Evolutionary conservation across 169 alveolate genomes (phyloP), one percentile per base, ranked within the genome.

Genomic region (Eimeria necatrix): DNA sequence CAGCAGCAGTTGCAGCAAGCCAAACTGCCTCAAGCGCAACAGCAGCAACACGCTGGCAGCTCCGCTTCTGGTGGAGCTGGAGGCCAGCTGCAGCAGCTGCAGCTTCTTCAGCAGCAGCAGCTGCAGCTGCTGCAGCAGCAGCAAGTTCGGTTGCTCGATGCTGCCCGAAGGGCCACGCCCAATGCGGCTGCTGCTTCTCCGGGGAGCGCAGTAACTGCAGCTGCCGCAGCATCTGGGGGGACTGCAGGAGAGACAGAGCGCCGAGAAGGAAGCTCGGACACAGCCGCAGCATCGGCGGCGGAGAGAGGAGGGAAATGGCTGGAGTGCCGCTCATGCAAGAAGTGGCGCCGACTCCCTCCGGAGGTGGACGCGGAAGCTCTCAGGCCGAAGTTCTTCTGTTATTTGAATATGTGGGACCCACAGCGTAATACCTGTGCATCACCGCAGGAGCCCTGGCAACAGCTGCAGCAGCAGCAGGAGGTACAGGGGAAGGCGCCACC

Each of bases 361-460:
- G 95, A 92, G 18, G 95, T 86, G 88, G 95, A 81, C 49, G 92
- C 92, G 2, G 92, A 85, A 78, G 92, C 92, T 12, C 70, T 85
- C 12, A 70, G 92, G 80, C 92, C 92, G 48, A 68, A 86, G 5
- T 92, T 80, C 87, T 92, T 59, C 73, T 92, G 95, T 52, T 81
- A 81, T 53, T 16, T 81, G 86, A 92, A 92, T 71, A 59, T 64
- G 68, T 92, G 95, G 95, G 71, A 80, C 60, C 84, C 92, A 32
- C 81, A 59, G 61, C 91, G 24, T 49, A 61, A 64, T 22, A 48
- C 68, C 49, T 91, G 95, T 60, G 46, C 91, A 8, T 73, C 95
- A 16, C 95, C 95, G n/a, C 95, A 92, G 87, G 95, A 92, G 93
- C 93, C 95, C 46, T 92, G 92, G 93, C 93, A 80, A 64, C 90